A percentile compares a stretch with the other conserved stretches of the same genome.
Conservation (phyloP, 1,284 basidiomycete genomes). For the Irpex rosettiformis region DNA sequence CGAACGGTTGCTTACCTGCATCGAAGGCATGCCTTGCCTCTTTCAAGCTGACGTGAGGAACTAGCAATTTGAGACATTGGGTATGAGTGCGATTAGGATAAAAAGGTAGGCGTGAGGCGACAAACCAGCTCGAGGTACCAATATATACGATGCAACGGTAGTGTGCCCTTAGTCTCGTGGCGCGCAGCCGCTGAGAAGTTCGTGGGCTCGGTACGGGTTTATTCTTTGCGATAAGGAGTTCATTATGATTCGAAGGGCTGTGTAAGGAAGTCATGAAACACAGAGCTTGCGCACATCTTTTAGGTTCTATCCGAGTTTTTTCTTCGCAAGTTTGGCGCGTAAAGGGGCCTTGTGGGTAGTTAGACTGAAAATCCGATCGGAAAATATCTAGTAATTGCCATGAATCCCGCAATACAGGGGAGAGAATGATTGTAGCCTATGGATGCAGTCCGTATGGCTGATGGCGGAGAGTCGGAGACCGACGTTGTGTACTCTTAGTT, state of each 20-base stretch:
- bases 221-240: not conserved
- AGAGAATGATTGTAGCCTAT: not conserved
- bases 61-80: slow-evolving; percentile 7
- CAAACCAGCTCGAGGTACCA: not conserved
- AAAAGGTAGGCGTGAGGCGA: not conserved
- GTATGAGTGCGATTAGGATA: not conserved
- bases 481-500: not conserved
- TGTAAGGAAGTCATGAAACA: not conserved
- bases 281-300: not conserved
- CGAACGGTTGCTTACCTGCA: slow-evolving; percentile 25
- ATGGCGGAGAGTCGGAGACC: not conserved
- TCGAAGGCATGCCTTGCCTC: slow-evolving; percentile 30
- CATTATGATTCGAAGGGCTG: not conserved
- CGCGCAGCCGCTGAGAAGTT: not conserved
- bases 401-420: not conserved
- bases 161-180: not conserved
- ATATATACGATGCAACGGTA: not conserved
- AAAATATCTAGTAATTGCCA: not conserved
- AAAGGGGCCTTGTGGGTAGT: no score
- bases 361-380: not conserved
- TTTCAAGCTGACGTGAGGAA: slow-evolving; percentile 23
- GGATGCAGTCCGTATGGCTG: not conserved
- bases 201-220: not conserved
- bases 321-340: no score
- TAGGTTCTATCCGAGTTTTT: not conserved